Evolutionary conservation across 2,329 filamentous ascomycete genomes (phyloP), one percentile per base, ranked within the genome.

Genomic region (Claviceps cyperi): DNA sequence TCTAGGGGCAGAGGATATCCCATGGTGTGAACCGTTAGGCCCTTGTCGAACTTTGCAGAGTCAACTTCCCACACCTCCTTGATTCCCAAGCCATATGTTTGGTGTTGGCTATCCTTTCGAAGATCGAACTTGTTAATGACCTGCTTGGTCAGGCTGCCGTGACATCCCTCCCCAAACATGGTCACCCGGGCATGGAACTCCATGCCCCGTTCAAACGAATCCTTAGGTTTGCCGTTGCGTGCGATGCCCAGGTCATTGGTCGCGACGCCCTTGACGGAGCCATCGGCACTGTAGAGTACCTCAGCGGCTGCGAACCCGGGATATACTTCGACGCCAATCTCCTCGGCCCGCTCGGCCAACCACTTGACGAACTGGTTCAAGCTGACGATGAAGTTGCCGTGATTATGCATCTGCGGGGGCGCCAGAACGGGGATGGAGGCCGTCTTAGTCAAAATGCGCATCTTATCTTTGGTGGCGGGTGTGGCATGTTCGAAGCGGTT

Each of bases 21-120:
- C 82, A 98, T 80, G 4, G 88, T 86, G 70, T 98, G 92, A 4
- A 83, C 79, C 44, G 97, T 79, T 57, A 91, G 74, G 49, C 92
- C 92, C 62, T 85, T 85, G 53, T 84, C 76, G 69, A 96, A 97
- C 68, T 94, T 97, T 59, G 86, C 88, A 0, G 92, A 89, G 59
- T 89, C 80, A 35, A 98, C 77, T 67, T 98, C 92, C 92, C 92
- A 98, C 0, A 98, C 86, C 66, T 98, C 92, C 69, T 98, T 98
- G 58, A 97, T 70, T 28, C 92, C 92, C 7, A 98, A 73, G 17
- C 85, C 92, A 64, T 98, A 98, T 2, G 92, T 98, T 69, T 98
- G 92, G 51, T 86, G 86, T 64, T 95, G 84, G 69, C 86, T 91
- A 59, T 97, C 86, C 54, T 84, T 76, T 54, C 92, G 80, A 53